Evolutionary conservation across 768 basidiomycete species (phyloP).

Genomic region (Leccinum truebloodii): DNA sequence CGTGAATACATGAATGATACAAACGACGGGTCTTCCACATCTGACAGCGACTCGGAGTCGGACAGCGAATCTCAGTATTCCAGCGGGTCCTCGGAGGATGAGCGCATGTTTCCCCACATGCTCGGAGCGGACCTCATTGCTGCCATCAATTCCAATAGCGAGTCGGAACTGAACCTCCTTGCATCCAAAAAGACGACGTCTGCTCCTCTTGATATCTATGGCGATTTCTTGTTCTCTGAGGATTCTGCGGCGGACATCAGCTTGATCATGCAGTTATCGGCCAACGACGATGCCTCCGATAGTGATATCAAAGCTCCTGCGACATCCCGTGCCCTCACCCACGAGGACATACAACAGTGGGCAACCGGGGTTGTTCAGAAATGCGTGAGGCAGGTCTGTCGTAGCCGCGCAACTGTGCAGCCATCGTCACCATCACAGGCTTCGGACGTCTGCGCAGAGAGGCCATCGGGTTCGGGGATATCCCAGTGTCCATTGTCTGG

Average conservation of each 20-base stretch:
- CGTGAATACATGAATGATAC: background rate
- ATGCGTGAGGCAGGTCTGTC: slow-evolving; percentile 20
- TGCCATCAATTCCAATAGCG: slow-evolving; percentile 29
- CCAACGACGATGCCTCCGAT: slow-evolving; percentile 12
- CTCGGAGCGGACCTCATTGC: slow-evolving; percentile 31
- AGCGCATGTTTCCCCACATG: slow-evolving; percentile 24
- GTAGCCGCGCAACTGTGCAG: slow-evolving; percentile 5
- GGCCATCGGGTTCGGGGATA: slow-evolving; percentile 19
- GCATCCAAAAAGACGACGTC: background rate
- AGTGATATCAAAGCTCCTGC: slow-evolving; percentile 9
- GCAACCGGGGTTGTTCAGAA: slow-evolving; percentile 29
- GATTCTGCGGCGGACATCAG: slow-evolving; percentile 24
- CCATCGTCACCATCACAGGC: slow-evolving; percentile 28
- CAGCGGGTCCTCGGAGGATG: slow-evolving; percentile 21
- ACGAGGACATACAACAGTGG: slow-evolving; percentile 30
- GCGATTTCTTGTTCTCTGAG: slow-evolving; percentile 15
- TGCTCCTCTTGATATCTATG: slow-evolving; percentile 5
- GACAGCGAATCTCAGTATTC: slow-evolving; percentile 25
- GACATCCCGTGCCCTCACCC: slow-evolving; percentile 16
- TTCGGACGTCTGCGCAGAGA: slow-evolving; percentile 31
- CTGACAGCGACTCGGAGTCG: slow-evolving; percentile 17
- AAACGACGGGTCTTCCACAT: slow-evolving; percentile 11
- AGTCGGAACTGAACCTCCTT: slow-evolving; percentile 21
- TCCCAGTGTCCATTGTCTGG: slow-evolving; percentile 29
- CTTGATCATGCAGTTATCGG: slow-evolving; percentile 22